phyloP scores from a whole-genome alignment of 441 rosid genomes.

The Adansonia grandidieri region DNA sequence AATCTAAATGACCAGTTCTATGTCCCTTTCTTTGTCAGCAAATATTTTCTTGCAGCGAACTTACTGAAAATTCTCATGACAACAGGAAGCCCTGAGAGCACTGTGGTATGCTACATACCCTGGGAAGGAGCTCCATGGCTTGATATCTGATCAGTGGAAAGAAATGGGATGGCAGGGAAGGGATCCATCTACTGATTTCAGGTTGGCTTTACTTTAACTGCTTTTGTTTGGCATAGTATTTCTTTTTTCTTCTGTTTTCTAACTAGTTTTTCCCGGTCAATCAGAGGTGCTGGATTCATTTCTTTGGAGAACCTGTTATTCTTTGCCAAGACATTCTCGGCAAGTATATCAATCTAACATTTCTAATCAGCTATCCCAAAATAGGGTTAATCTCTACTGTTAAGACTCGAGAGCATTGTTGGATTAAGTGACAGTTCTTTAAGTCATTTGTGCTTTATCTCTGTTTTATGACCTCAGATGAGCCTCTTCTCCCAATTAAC shows the following conservation, averaged over 20 bases:
- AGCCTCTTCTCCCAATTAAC: not conserved
- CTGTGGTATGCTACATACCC: conserved; percentile 84
- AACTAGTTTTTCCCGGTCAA: conserved; percentile 20
- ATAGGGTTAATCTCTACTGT: too few species aligned
- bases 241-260: conserved; percentile 12
- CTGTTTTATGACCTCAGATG: not conserved
- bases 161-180: conserved; percentile 98
- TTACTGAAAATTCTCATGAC: not conserved
- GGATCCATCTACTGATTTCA: conserved; percentile 95
- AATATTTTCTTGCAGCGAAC: not conserved
- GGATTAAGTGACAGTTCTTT: not conserved
- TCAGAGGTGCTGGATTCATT: conserved; percentile 93
- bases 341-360: conserved; percentile 31
- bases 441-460: not conserved
- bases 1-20: not conserved
- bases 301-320: conserved; percentile 87
- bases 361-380: not conserved
- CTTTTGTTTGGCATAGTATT: not conserved
- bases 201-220: conserved; percentile 41
- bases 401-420: not conserved
- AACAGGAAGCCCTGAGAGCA: conserved; percentile 78
- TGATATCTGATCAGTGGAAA: conserved; percentile 90
- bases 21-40: not conserved
- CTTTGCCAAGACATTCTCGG: conserved; percentile 86
- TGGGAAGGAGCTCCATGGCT: conserved; percentile 63